Percentiles rank a stretch among this genome's conserved stretches.
Evolutionary conservation across 2,329 filamentous ascomycete genomes (phyloP).

Genomic region (Tolypocladium tropicale): DNA sequence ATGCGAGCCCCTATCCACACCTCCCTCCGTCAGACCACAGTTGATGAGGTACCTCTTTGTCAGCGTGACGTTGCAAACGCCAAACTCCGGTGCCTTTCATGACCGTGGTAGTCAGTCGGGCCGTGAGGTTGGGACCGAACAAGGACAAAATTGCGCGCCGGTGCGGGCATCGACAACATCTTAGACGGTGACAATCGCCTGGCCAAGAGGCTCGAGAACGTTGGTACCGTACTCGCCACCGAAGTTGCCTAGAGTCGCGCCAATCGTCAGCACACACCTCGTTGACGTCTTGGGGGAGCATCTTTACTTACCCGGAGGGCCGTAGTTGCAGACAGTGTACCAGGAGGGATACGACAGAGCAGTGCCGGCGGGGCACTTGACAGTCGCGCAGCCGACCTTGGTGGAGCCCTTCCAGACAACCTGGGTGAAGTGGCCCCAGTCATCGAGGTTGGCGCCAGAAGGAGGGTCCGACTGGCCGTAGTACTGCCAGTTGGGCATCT

Average conservation of each 20-base stretch:
- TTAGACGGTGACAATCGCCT: conserved; percentile 16
- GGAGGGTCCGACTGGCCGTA: conserved; percentile 51
- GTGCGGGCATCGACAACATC: neutral
- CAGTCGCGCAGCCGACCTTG: conserved; percentile 50
- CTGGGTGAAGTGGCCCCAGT: conserved; percentile 48
- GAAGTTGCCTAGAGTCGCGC: conserved; percentile 34
- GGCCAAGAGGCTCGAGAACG: conserved; percentile 29
- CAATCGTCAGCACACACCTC: neutral
- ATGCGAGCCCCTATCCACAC: conserved; percentile 2
- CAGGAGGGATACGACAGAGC: conserved; percentile 43
- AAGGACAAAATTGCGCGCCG: neutral
- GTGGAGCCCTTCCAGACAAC: conserved; percentile 29
- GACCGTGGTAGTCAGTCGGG: neutral
- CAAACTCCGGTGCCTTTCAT: neutral
- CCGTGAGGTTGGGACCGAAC: neutral
- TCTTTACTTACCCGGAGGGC: conserved; percentile 50
- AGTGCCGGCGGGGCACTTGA: conserved; percentile 49
- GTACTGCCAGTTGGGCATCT: conserved; percentile 47
- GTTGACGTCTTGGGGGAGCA: neutral
- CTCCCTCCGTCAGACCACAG: neutral
- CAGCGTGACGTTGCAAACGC: neutral
- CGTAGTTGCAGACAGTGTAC: conserved; percentile 88
- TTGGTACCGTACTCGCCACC: conserved; percentile 39
- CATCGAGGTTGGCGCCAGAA: conserved; percentile 49
- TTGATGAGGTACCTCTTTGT: neutral